Evolutionary conservation across 1,284 basidiomycete species (phyloP).

Genomic region (Moesziomyces antarcticus): DNA sequence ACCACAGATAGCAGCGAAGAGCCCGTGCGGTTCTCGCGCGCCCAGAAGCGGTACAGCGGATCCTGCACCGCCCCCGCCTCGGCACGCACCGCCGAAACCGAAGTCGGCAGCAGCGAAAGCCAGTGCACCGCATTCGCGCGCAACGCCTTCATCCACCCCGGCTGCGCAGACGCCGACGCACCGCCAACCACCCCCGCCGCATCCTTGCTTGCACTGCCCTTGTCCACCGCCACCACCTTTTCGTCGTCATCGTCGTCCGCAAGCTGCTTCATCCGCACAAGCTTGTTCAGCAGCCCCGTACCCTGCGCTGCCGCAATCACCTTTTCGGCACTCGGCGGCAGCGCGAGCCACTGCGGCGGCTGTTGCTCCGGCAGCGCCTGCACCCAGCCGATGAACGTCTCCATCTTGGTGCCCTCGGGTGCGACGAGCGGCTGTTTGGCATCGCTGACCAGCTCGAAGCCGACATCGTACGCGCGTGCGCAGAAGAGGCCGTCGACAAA

Average conservation of each 20-base stretch:
- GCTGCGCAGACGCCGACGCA: conserved; percentile 45
- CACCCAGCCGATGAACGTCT: conserved; percentile 62
- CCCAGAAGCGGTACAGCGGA: conserved; percentile 64
- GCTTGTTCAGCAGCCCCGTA: conserved; percentile 53
- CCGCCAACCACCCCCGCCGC: neutral
- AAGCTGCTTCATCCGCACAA: conserved; percentile 61
- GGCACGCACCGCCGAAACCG: conserved; percentile 24
- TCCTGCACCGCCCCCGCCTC: conserved; percentile 53
- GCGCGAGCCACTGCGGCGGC: conserved; percentile 64
- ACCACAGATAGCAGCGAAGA: conserved; percentile 48
- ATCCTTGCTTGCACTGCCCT: conserved; percentile 1
- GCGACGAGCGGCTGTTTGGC: conserved; percentile 50
- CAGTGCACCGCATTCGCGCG: conserved; percentile 53
- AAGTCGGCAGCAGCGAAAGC: conserved; percentile 41
- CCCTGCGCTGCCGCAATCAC: conserved; percentile 63
- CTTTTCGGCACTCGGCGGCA: conserved; percentile 64
- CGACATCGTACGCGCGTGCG: conserved; percentile 60
- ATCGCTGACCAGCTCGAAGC: conserved; percentile 60
- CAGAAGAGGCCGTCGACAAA: conserved; percentile 65
- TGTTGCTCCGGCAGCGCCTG: conserved; percentile 64
- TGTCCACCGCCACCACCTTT: conserved; percentile 7
- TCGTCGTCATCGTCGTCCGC: conserved; percentile 61
- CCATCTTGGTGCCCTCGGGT: conserved; percentile 65
- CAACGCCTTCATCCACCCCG: conserved; percentile 62
- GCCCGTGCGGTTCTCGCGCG: conserved; percentile 59